Conservation (phyloP, 495 filamentous ascomycete species). For the Chlorociboria aeruginascens region DNA sequence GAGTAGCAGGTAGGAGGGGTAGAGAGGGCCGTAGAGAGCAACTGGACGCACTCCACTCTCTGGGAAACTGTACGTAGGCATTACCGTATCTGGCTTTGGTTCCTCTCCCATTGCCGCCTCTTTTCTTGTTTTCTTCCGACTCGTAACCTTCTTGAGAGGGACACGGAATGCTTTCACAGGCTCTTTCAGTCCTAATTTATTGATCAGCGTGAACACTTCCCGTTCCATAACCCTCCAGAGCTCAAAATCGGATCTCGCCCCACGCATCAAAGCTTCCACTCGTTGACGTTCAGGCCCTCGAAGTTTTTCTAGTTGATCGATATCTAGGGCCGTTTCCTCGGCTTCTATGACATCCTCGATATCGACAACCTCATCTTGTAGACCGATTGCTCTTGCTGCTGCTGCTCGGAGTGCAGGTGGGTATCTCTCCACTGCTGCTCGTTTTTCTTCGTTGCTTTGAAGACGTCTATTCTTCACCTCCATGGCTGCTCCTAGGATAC, state of each 20-base stretch:
- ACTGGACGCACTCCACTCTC: conserved; percentile 4
- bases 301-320: conserved; percentile 23
- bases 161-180: not conserved
- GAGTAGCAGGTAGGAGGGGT: conserved; percentile 50
- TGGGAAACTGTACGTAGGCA: not conserved
- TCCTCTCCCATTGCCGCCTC: conserved; percentile 5
- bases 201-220: conserved; percentile 54
- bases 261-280: conserved; percentile 35
- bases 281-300: conserved; percentile 28
- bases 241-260: conserved; percentile 46
- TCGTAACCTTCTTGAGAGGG: conserved; percentile 9
- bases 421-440: conserved; percentile 8
- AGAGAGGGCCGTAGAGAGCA: conserved; percentile 48
- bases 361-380: not conserved
- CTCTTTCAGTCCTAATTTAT: conserved; percentile 25
- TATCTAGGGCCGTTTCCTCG: not conserved
- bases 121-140: conserved; percentile 10
- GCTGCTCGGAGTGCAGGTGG: conserved; percentile 11
- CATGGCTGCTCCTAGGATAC: conserved; percentile 2
- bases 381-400: conserved; percentile 16
- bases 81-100: not conserved
- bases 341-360: not conserved
- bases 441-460: not conserved
- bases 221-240: conserved; percentile 61
- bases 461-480: not conserved